Base-by-base conservation (phyloP, 805 yeast genomes). In the Candida boidinii region DNA sequence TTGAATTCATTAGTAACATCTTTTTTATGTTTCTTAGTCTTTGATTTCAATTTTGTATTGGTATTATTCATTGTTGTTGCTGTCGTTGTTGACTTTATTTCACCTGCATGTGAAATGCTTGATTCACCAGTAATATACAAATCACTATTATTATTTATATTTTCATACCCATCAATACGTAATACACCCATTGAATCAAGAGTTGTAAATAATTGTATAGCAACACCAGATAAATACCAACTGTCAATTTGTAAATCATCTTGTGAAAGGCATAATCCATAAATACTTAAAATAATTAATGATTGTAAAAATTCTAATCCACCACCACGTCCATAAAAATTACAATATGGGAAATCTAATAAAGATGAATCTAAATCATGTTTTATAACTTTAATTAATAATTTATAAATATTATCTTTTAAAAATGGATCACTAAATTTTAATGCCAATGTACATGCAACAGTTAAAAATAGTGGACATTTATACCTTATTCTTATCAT, bases 221-320 rank as follows among this genome's bases (percentile, higher is more conserved):
- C 92, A 9, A 76, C 40, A 5, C 79, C 76, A 3, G 85, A 74
- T 19, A 80, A 51, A 35, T 66, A 63, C 90, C 90, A 82, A 2
- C 79, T 76, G 48, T 83, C 94, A 14, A 82, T 56, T 22, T 64
- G 60, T 31, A 76, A 49, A 7, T 34, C 44, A 3, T 64, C 68
- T 4, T 74, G 62, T 7, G 82, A 69, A 5, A 83, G 52, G 3
- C 82, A 72, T 14, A 74, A 60, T 14, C 81, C 76, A 51, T 80
- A 79, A 14, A 79, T 73, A 1, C 86, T 66, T 16, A 82, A 46
- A 4, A 80, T 66, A 3, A 78, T 80, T 34, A 82, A 52, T 1
- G 83, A 75, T 52, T 83, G 90, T 37, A 82, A 49, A 46, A 75
- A 78, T 44, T 79, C 86, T 21, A 76, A 57, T 13, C 46, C 39